Conservation (phyloP, 1,284 basidiomycete species). For the Ganoderma multipileum region DNA sequence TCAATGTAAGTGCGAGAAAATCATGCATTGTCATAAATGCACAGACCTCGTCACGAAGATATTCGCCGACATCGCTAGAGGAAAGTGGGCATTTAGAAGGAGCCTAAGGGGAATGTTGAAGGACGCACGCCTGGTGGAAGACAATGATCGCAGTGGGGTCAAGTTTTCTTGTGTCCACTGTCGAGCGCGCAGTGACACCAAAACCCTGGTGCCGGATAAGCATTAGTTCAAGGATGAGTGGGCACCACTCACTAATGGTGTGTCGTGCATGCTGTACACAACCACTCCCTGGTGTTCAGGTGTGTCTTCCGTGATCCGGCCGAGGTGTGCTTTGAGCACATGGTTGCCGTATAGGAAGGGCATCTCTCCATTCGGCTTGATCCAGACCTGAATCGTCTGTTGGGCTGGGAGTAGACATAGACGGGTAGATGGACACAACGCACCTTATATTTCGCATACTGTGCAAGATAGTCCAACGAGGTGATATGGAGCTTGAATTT, state of each 20-base stretch:
- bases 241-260: conserved; percentile 74
- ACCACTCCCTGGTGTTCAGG: conserved; percentile 99
- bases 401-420: background rate
- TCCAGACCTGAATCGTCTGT: conserved; percentile 82
- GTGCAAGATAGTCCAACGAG: conserved; percentile 90
- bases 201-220: conserved; percentile 74
- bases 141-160: conserved; percentile 99
- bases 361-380: conserved; percentile 99
- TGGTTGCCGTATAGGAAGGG: conserved; percentile 99
- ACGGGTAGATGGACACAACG: conserved; percentile 23
- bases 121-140: conserved; percentile 94
- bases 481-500: conserved; percentile 99
- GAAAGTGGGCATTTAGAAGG: conserved; percentile 7
- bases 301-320: conserved; percentile 99
- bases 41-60: conserved; percentile 90
- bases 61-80: conserved; percentile 91
- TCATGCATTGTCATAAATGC: background rate
- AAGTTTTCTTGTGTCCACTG: conserved; percentile 94
- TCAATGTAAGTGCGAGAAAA: background rate
- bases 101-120: background rate
- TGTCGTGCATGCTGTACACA: conserved; percentile 94
- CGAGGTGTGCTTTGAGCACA: conserved; percentile 97
- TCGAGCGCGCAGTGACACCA: conserved; percentile 96
- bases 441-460: conserved; percentile 99
- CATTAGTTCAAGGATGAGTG: background rate